These are phyloP conservation scores for Fusarium agapanthi DNA, from an alignment of 2,329 filamentous ascomycete species.

Conservation along the genomic window DNA sequence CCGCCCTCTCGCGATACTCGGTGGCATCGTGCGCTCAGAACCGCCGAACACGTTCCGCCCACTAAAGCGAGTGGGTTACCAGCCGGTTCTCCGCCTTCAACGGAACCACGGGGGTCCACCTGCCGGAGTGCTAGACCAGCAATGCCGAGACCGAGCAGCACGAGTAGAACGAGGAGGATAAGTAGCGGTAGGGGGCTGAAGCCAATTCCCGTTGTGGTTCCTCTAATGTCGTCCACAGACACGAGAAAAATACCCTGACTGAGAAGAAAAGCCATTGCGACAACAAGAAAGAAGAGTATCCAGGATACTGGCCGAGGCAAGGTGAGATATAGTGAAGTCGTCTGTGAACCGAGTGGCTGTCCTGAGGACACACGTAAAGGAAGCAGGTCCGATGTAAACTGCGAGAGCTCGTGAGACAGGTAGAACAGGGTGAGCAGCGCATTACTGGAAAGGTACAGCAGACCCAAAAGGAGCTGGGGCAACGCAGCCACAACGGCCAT, in stretches of 20 bases:
- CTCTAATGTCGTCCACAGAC: slow-evolving; percentile 42
- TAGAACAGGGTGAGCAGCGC: slow-evolving; percentile 58
- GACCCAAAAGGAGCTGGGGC: slow-evolving; percentile 58
- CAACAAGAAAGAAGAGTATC: slow-evolving; percentile 55
- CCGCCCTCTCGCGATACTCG: slow-evolving; percentile 43
- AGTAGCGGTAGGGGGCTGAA: slow-evolving; percentile 56
- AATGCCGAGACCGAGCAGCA: slow-evolving; percentile 46
- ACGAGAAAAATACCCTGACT: slow-evolving; percentile 54
- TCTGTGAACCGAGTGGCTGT: slow-evolving; percentile 55
- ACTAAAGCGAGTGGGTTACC: slow-evolving; percentile 60
- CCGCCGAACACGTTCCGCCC: slow-evolving; percentile 61
- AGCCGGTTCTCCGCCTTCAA: slow-evolving; percentile 46
- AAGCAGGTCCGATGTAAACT: slow-evolving; percentile 48
- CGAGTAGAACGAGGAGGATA: slow-evolving; percentile 52
- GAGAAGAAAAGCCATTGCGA: slow-evolving; percentile 56
- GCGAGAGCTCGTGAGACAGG: slow-evolving; percentile 60
- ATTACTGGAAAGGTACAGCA: slow-evolving; percentile 59
- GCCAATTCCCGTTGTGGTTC: slow-evolving; percentile 46
- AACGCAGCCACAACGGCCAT: slow-evolving; percentile 53
- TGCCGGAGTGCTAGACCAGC: slow-evolving; percentile 52
- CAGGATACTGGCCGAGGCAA: slow-evolving; percentile 57
- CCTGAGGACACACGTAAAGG: slow-evolving; percentile 58
- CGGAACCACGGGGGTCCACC: slow-evolving; percentile 48
- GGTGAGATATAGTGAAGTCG: slow-evolving; percentile 58
- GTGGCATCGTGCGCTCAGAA: slow-evolving; percentile 61